Conservation (phyloP, 2,329 filamentous ascomycete species). For the Bisporella sp. region DNA sequence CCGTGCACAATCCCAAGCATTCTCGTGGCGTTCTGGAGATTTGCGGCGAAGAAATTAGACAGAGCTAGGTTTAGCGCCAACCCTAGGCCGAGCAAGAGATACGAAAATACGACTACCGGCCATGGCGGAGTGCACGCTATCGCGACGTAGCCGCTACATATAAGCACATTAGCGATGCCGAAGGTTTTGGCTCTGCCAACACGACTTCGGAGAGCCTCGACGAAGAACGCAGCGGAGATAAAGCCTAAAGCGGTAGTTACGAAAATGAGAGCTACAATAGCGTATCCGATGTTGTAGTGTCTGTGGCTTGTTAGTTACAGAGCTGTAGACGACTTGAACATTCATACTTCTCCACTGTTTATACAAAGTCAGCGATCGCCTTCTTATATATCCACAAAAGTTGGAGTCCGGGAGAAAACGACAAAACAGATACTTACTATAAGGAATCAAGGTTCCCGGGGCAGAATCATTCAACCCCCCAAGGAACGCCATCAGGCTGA, state of each 20-base stretch:
- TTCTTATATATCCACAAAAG: too few relatives aligned
- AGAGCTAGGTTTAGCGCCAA: constrained; percentile 49
- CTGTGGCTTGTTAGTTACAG: constrained; percentile 23
- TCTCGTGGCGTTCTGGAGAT: constrained; percentile 44
- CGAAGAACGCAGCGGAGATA: constrained; percentile 60
- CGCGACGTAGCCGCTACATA: constrained; percentile 56
- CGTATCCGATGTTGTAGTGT: constrained; percentile 69
- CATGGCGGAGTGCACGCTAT: constrained; percentile 66
- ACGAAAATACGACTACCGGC: constrained; percentile 57
- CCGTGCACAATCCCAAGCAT: constrained; percentile 60
- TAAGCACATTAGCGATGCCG: constrained; percentile 47
- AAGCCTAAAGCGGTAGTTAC: constrained; percentile 72
- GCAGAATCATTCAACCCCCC: constrained; percentile 71
- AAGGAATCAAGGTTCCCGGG: constrained; percentile 72
- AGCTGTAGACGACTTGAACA: too few relatives aligned
- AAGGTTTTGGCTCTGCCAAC: constrained; percentile 61
- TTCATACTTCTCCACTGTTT: too few relatives aligned
- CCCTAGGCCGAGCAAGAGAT: constrained; percentile 59
- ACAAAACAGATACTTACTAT: constrained; percentile 32
- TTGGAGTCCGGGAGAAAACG: too few relatives aligned
- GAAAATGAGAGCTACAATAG: constrained; percentile 75
- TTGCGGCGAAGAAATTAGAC: constrained; percentile 52
- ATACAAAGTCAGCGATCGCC: too few relatives aligned
- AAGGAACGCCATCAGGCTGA: constrained; percentile 58
- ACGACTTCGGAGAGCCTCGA: constrained; percentile 54